Percentiles rank a stretch among this genome's conserved stretches.
These are phyloP conservation scores for Exophiala aquamarina DNA, from an alignment of 2,329 filamentous ascomycete species.

Conservation along the genomic window DNA sequence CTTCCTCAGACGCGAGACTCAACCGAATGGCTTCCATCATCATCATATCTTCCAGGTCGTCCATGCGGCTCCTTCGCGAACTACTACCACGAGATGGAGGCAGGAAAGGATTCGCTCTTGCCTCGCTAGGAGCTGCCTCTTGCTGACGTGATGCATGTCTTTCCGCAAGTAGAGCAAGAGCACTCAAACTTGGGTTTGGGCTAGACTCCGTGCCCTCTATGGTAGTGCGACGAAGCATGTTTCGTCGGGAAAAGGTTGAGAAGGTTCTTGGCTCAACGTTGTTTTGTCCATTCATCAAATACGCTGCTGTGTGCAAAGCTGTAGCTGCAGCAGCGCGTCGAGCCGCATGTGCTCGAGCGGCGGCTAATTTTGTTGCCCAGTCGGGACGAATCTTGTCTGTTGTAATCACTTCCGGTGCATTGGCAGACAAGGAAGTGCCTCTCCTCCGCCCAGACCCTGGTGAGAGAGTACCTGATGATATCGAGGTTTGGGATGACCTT, in stretches of 20 bases:
- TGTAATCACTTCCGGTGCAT: slow-evolving; percentile 80
- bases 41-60: slow-evolving; percentile 97
- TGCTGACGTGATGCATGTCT: slow-evolving; percentile 38
- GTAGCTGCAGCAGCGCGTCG: slow-evolving; percentile 89
- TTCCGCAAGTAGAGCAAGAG: slow-evolving; percentile 49
- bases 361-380: slow-evolving; percentile 85
- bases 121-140: slow-evolving; percentile 33
- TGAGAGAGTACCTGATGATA: slow-evolving; percentile 58
- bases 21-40: slow-evolving; percentile 93
- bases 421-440: slow-evolving; percentile 74
- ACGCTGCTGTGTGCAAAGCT: slow-evolving; percentile 90
- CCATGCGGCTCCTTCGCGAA: slow-evolving; percentile 65
- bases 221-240: slow-evolving; percentile 45
- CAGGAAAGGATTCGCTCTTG: slow-evolving; percentile 31
- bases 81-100: slow-evolving; percentile 48
- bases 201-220: slow-evolving; percentile 35
- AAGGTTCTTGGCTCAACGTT: slow-evolving; percentile 51
- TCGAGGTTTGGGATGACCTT: slow-evolving; percentile 82
- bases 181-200: slow-evolving; percentile 39
- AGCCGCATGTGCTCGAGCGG: slow-evolving; percentile 80
- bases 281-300: slow-evolving; percentile 61
- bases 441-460: slow-evolving; percentile 51
- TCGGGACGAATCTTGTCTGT: slow-evolving; percentile 92
- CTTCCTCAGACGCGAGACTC: slow-evolving; percentile 89
- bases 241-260: slow-evolving; percentile 59